Base-by-base conservation (phyloP, 2,329 filamentous ascomycete genomes). In the Trematosphaeria pertusa region DNA sequence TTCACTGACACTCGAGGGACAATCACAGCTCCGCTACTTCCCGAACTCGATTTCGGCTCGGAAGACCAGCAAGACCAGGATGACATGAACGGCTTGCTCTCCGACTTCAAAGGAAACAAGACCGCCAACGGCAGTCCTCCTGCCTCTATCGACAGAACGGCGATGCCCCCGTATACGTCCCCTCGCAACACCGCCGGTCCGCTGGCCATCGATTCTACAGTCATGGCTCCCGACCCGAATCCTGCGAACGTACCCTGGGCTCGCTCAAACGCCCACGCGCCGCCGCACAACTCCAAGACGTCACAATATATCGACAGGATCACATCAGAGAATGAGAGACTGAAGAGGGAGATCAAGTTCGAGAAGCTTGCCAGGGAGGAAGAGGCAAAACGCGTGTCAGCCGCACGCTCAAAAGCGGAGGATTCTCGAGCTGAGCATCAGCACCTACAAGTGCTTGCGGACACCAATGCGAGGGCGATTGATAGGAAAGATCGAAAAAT, bases 271-370 rank as follows among this genome's bases (percentile, higher is more conserved):
- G 46, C 59, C 8, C 59, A 58, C 21, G 52, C 53, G 49, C 54
- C 65, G 8, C 61, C 61, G 8, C 48, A 48, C 20, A 65, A 65
- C 45, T 66, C 65, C 12, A 72, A 72, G 40, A 71, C 69, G 1
- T 69, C 65, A 4, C 68, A 71, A 26, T 70, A 70, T 52, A 93
- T 94, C 70, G 90, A 94, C 73, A 84, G 85, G 64, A 81, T 94
- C 43, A 89, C 91, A 65, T 86, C 86, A 42, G 89, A 93, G 65
- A 91, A 91, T 58, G 89, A 93, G 63, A 81, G 85, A 31, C 77
- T 93, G 35, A 88, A 88, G 60, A 82, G 88, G 41, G 88, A 93
- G 54, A 62, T 78, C 33, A 71, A 70, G 22, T 69, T 72, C 2
- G 73, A 77, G 50, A 65, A 70, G 40, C 61, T 73, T 14, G 72